Evolutionary conservation across 352 stramenopile species (phyloP), one percentile per base, ranked within the genome.

Genomic region (Blastocystis sp.): DNA sequence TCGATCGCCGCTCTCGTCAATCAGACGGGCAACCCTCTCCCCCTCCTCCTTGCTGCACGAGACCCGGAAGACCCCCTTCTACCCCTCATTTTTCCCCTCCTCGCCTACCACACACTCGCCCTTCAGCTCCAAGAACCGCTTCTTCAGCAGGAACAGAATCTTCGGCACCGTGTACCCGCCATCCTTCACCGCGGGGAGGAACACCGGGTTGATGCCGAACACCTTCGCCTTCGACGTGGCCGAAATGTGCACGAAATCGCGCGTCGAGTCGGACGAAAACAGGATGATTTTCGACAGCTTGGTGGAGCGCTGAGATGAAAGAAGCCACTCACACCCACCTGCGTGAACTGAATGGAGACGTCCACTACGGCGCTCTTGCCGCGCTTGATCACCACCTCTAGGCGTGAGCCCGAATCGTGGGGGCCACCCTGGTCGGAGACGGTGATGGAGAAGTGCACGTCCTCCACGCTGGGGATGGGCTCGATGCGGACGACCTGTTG

Each of bases 231-330:
- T 62, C 1, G 74, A 84, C 3, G 74, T 68, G 3, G 74, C 74
- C 0, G 74, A 84, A 11, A 84, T 84, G 57, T 52, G 68, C 0
- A 84, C 54, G 38, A 84, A 68, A 52, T 84, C 74, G 21, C 57
- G 38, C 38, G 57, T 84, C 21, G 21, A 24, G 19, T 28, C 24
- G 0, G 74, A 70, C 10, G 48, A 59, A 14, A 84, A 68, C 54
- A 84, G 74, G 43, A 84, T 84, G 2, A 84, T 24, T n/a, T 84
- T 84, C 17, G 74, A 84, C 9, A 84, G 74, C 14, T 84, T 28
- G n/a, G 48, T 64, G 34, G 74, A 84, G 19, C 74, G 57, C 64
- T 74, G 45, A 3, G 34, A 48, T 48, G 64, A 74, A 54, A 3
- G 40, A 10, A 11, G 28, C 10, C 6, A 34, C 9, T 11, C 7